Evolutionary conservation across 768 basidiomycete genomes (phyloP).

Genomic region (Pleurotus djamor): DNA sequence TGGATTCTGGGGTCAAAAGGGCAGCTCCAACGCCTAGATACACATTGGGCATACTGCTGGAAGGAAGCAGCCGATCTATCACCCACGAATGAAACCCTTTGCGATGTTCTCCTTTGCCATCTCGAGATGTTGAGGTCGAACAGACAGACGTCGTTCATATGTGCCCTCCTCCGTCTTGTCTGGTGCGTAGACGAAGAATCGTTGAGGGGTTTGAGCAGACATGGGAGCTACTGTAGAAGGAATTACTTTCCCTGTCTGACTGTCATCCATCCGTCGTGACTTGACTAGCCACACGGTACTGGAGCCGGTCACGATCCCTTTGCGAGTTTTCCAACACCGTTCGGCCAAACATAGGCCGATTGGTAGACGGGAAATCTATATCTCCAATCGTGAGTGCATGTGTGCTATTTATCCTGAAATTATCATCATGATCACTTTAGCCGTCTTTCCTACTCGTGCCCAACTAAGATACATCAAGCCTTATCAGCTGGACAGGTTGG

Average conservation of each 20-base stretch:
- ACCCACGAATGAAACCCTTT: constrained; percentile 52
- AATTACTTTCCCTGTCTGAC: no score
- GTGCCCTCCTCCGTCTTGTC: constrained; percentile 61
- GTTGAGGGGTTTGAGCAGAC: constrained; percentile 11
- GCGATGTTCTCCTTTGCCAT: constrained; percentile 36
- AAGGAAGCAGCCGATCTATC: neutral
- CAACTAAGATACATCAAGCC: neutral
- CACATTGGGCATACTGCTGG: no score
- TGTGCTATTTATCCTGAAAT: neutral
- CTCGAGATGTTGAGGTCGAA: constrained; percentile 51
- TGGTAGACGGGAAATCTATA: neutral
- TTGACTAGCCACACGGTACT: no score
- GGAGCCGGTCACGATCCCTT: no score
- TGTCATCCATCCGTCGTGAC: no score
- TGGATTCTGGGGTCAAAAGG: constrained; percentile 57
- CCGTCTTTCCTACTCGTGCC: neutral
- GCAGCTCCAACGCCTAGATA: constrained; percentile 54
- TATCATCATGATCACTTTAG: neutral
- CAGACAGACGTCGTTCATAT: constrained; percentile 52
- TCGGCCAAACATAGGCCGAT: neutral
- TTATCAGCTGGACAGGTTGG: no score
- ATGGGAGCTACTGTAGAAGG: neutral
- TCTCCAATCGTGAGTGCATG: neutral
- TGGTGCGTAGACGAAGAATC: constrained; percentile 64
- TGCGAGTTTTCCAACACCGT: neutral